Percentiles rank a stretch among this genome's conserved stretches.
phyloP scores from a whole-genome alignment of 805 yeast genomes.

The Wickerhamomyces queroliae region DNA sequence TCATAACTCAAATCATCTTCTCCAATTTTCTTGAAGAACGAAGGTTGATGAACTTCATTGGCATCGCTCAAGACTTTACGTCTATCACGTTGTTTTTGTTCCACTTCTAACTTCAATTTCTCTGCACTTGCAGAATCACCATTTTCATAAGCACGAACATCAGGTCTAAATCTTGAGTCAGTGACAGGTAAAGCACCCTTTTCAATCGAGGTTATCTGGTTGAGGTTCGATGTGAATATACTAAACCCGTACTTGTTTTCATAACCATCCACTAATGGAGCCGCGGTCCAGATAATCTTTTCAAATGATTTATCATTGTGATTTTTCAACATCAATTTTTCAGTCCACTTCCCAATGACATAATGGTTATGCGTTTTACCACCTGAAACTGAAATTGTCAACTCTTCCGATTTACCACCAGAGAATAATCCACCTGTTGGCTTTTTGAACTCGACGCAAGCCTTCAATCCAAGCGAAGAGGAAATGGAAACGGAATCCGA shows the following conservation, averaged over 20 bases:
- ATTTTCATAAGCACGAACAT: conserved; percentile 63
- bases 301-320: conserved; percentile 19
- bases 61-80: conserved; percentile 51
- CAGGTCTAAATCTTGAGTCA: conserved; percentile 89
- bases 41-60: conserved; percentile 44
- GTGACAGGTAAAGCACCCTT: conserved; percentile 64
- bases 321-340: conserved; percentile 38
- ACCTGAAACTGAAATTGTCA: conserved; percentile 30
- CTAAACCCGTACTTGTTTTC: conserved; percentile 81
- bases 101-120: conserved; percentile 56
- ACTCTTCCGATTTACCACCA: conserved; percentile 73
- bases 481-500: conserved; percentile 58
- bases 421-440: conserved; percentile 67
- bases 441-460: conserved; percentile 64
- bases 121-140: conserved; percentile 75
- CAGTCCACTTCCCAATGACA: conserved; percentile 80
- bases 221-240: conserved; percentile 71
- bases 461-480: conserved; percentile 62
- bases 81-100: conserved; percentile 74
- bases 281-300: conserved; percentile 63
- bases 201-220: conserved; percentile 74
- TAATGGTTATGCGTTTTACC: conserved; percentile 14
- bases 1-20: conserved; percentile 41
- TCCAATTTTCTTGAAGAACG: conserved; percentile 44
- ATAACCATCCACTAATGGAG: conserved; percentile 52